Evolutionary conservation across 2,329 filamentous ascomycete species (phyloP), one percentile per base, ranked within the genome.

Genomic region (Xylaria sp.): DNA sequence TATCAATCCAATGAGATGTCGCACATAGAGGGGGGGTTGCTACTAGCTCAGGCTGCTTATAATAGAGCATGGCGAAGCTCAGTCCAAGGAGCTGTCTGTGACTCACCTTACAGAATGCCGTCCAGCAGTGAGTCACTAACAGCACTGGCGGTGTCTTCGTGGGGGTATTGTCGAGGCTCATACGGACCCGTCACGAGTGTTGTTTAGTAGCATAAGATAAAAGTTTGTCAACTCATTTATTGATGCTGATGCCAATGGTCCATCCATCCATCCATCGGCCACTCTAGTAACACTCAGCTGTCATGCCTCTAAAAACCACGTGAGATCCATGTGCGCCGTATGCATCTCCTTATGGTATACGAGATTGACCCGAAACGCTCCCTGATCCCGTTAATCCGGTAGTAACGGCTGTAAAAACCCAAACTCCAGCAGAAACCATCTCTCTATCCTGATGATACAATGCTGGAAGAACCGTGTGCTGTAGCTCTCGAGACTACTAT

Each of bases 371-470:
- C 38, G 22, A 21, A 8, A 44, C 17, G 19, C 44, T 39, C 26
- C 53, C 47, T 50, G 54, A 43, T 42, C 20, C 48, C 21, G 9
- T 26, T n/a, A 22, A 43, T 11, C 44, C 47, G n/a, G 38, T 7
- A 44, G 24, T 39, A 21, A n/a, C 37, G 41, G 24, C 39, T 11
- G 17, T 42, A 37, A 43, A 40, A 26, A 18, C 42, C 58, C 19
- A 9, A 49, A 54, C 50, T 56, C 58, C 48, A 34, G 11, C 17
- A 45, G 39, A 48, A 40, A 43, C 34, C 50, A 44, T 44, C 41
- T 44, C 41, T 17, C 44, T 39, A 37, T 16, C 8, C 21, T 51
- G 24, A 13, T 48, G 19, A 45, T 22, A 45, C 24, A 20, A 40
- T 48, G 43, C 26, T 18, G 38, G 21, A 19, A 29, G 42, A 22